A percentile compares a stretch with the other conserved stretches of the same genome.
These are phyloP conservation scores for Fusarium marasasianum DNA, from an alignment of 2,329 filamentous ascomycete species.

Conservation along the genomic window DNA sequence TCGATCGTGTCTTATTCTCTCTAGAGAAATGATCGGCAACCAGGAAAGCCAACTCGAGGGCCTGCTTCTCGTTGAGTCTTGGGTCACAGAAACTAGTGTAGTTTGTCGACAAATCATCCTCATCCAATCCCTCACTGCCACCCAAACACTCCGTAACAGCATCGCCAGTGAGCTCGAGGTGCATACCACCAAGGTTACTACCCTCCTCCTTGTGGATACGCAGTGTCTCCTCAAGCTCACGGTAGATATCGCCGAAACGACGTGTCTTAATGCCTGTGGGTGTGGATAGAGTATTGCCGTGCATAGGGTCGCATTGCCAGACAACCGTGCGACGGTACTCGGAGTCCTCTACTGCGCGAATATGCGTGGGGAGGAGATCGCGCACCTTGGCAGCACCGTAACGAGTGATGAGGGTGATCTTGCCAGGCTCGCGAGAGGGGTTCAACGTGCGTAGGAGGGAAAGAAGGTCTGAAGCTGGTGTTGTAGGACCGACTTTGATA, in stretches of 20 bases:
- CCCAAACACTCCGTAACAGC: conserved; percentile 96
- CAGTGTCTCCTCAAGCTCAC: conserved; percentile 84
- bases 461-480: conserved; percentile 79
- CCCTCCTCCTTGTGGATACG: conserved; percentile 84
- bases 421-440: conserved; percentile 82
- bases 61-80: conserved; percentile 95
- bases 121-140: conserved; percentile 84
- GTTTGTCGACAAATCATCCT: conserved; percentile 87
- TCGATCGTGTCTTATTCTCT: conserved; percentile 37
- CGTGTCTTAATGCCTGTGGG: conserved; percentile 88
- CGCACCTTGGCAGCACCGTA: conserved; percentile 86
- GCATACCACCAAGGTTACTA: conserved; percentile 91
- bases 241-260: conserved; percentile 88
- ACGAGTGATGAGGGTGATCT: conserved; percentile 94
- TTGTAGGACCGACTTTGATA: conserved; percentile 93
- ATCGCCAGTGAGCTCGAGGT: conserved; percentile 94
- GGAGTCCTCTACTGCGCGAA: conserved; percentile 85
- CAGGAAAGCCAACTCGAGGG: conserved; percentile 91
- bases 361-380: conserved; percentile 81
- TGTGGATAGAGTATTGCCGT: conserved; percentile 80
- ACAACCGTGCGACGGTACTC: conserved; percentile 75
- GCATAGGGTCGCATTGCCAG: conserved; percentile 99
- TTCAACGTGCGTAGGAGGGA: conserved; percentile 86
- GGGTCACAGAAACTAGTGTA: conserved; percentile 98
- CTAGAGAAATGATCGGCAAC: conserved; percentile 81